Evolutionary conservation across 768 basidiomycete genomes (phyloP), one percentile per base, ranked within the genome.

Genomic region (Boletus vinaceobasis): DNA sequence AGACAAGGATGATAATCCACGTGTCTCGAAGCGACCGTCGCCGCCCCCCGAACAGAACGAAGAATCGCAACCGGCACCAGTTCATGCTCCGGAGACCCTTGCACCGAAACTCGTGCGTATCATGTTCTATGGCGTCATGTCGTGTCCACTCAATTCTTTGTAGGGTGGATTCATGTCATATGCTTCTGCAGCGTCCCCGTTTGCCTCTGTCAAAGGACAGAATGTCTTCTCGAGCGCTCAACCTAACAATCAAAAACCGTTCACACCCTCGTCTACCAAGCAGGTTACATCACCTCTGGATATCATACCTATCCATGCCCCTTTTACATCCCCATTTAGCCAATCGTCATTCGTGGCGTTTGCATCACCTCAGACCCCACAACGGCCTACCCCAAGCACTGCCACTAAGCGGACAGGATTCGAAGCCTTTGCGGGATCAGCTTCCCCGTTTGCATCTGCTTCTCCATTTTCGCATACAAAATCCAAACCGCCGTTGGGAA

Each of bases 111-210:
- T 76, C 53, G 85, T 85, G 60, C 55, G 80, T 75, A 23, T 29
- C 21, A 5, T 37, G 35, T 44, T n/a, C 23, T 51, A 38, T 55
- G 36, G 40, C 31, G 40, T 53, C 54, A 50, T 58, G 45, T 57
- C 46, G 51, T 47, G 47, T 59, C 8, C 21, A 37, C 53, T 65
- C 31, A 55, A 14, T 42, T 38, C 39, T 43, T 48, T 43, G 35
- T 48, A 87, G 87, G 74, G 80, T 50, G 89, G 89, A 26, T 92
- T 92, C 69, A 84, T 86, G 80, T 86, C 88, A 2, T 92, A 90
- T 62, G 88, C 89, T 13, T 85, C 87, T 3, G 74, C 81, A 11
- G 79, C 75, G 52, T 90, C 89, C 2, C 88, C 89, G 5, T 91
- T 91, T 62, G 83, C 86, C 14, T 71, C 80, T 44, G 83, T 88